Evolutionary conservation across 2,329 filamentous ascomycete genomes (phyloP).

Genomic region (Coccinonectria pachysandricola): DNA sequence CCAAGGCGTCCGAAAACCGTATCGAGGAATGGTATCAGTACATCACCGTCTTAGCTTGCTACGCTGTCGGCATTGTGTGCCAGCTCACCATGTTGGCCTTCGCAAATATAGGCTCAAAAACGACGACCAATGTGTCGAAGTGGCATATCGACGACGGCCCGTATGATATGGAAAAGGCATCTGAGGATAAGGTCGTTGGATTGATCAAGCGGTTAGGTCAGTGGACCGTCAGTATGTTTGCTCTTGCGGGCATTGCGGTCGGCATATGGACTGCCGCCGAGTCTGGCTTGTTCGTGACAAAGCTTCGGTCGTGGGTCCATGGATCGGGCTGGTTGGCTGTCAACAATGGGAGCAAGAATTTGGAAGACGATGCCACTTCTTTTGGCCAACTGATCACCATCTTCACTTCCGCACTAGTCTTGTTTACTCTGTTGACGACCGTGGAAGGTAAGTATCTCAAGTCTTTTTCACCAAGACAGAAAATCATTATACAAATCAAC

Average conservation of each 20-base stretch:
- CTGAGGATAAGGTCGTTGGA: not conserved
- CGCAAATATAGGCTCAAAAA: not conserved
- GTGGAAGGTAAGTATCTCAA: no score
- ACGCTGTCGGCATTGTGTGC: constrained; percentile 1
- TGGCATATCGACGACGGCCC: not conserved
- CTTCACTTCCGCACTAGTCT: constrained; percentile 4
- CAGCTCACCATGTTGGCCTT: constrained; percentile 1
- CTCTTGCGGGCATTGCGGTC: constrained; percentile 3
- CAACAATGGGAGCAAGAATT: constrained; percentile 1
- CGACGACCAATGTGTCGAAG: not conserved
- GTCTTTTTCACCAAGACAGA: no score
- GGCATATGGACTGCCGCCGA: constrained; percentile 5
- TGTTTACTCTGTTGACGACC: constrained; percentile 5
- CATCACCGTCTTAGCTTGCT: constrained; percentile 5
- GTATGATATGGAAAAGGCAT: not conserved
- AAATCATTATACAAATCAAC: no score
- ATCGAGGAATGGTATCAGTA: constrained; percentile 7
- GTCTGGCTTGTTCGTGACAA: constrained; percentile 3
- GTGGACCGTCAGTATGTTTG: constrained; percentile 3
- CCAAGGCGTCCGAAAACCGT: constrained; percentile 4
- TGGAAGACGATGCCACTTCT: constrained; percentile 5
- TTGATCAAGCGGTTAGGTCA: constrained; percentile 3
- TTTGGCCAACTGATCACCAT: constrained; percentile 6
- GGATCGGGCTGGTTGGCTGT: constrained; percentile 3
- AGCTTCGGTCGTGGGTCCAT: constrained; percentile 3